Evolutionary conservation across 805 yeast species (phyloP).

Genomic region (Candida ulmi): DNA sequence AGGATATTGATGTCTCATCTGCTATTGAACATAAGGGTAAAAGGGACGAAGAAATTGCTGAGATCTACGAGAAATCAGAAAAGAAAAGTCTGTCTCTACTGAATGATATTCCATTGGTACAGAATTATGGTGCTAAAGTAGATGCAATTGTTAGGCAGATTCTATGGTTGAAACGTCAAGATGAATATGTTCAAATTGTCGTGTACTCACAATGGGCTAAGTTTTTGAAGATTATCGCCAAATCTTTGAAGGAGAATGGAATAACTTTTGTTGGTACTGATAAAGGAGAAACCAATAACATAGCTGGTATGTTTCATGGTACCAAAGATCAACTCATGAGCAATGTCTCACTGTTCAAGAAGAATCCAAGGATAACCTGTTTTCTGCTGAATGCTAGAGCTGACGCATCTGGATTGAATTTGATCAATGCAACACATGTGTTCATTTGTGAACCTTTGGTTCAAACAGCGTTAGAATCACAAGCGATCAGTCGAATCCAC

Average conservation of each 20-base stretch:
- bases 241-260: conserved; percentile 56
- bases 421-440: conserved; percentile 89
- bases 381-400: conserved; percentile 79
- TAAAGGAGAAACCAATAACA: neutral
- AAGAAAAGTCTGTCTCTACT: conserved; percentile 39
- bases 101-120: conserved; percentile 33
- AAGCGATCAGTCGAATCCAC: conserved; percentile 88
- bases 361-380: conserved; percentile 64
- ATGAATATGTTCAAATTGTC: conserved; percentile 59
- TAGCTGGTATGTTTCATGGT: conserved; percentile 39
- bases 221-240: conserved; percentile 58
- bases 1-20: conserved; percentile 43
- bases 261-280: conserved; percentile 45
- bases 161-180: conserved; percentile 51
- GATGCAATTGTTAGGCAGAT: conserved; percentile 77
- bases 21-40: conserved; percentile 25
- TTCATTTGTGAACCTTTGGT: conserved; percentile 90
- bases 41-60: conserved; percentile 8
- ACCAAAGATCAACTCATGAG: neutral
- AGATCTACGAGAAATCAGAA: conserved; percentile 32
- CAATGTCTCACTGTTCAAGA: conserved; percentile 42
- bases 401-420: conserved; percentile 85
- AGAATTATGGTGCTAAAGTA: conserved; percentile 77
- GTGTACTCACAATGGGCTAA: conserved; percentile 88
- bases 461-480: conserved; percentile 80